A percentile compares a stretch with the other conserved stretches of the same genome.
Evolutionary conservation across 2,329 filamentous ascomycete genomes (phyloP).

Genomic region (Reticulascus tulasneorum): DNA sequence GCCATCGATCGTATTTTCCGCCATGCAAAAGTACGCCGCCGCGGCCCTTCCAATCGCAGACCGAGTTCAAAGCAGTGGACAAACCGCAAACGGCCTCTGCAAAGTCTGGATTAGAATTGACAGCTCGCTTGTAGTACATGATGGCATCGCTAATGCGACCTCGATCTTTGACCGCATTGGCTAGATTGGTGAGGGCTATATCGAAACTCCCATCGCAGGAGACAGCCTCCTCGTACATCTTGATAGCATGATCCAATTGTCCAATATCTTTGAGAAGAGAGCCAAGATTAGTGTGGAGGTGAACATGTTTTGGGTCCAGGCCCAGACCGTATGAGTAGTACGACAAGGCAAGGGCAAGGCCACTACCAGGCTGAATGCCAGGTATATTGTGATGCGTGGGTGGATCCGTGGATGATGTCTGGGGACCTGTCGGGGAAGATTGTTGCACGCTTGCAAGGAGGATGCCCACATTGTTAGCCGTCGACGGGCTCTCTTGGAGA

Average conservation of each 20-base stretch:
- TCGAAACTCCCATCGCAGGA: constrained; percentile 91
- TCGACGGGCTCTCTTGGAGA: constrained; percentile 92
- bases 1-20: constrained; percentile 82
- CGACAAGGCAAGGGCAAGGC: constrained; percentile 78
- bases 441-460: constrained; percentile 93
- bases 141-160: constrained; percentile 91
- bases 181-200: constrained; percentile 92
- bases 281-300: constrained; percentile 93
- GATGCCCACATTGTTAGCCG: constrained; percentile 97
- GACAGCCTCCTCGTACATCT: constrained; percentile 96
- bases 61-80: constrained; percentile 91
- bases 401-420: constrained; percentile 17
- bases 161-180: constrained; percentile 96
- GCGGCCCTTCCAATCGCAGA: constrained; percentile 89
- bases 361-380: constrained; percentile 80
- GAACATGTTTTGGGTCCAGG: constrained; percentile 84
- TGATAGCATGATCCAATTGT: constrained; percentile 83
- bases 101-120: constrained; percentile 89
- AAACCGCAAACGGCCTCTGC: constrained; percentile 95
- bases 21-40: constrained; percentile 76
- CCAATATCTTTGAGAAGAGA: constrained; percentile 96
- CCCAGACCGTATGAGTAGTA: constrained; percentile 95
- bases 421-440: constrained; percentile 26
- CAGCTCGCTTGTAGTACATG: constrained; percentile 82
- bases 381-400: constrained; percentile 51